A percentile compares a stretch with the other conserved stretches of the same genome.
Conservation (phyloP, 106 monocot genomes). For the Phalaenopsis aphrodite region DNA sequence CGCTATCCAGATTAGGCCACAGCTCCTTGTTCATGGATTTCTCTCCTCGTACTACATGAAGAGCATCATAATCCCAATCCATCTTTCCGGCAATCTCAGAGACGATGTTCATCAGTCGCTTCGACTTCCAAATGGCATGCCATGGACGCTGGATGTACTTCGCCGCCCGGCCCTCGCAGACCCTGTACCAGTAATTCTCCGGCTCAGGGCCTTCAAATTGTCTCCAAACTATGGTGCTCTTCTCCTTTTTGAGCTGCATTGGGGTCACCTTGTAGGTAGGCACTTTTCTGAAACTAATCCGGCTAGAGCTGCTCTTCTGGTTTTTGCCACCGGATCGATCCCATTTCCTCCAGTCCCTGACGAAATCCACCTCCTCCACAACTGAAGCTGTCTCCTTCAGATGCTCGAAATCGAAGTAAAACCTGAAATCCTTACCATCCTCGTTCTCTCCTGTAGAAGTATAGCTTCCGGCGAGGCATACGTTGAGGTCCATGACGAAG, state of each 20-base stretch:
- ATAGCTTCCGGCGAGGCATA: slow-evolving; percentile 62
- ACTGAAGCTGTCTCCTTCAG: slow-evolving; percentile 70
- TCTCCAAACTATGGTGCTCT: slow-evolving; percentile 72
- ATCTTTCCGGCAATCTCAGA: slow-evolving; percentile 62
- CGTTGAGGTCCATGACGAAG: slow-evolving; percentile 74
- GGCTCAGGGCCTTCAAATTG: slow-evolving; percentile 75
- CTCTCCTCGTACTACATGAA: slow-evolving; percentile 73
- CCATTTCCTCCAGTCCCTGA: slow-evolving; percentile 75
- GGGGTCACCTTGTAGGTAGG: slow-evolving; percentile 57
- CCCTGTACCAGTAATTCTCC: slow-evolving; percentile 89
- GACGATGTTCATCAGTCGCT: slow-evolving; percentile 76
- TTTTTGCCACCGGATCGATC: slow-evolving; percentile 10
- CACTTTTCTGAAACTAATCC: slow-evolving; percentile 12
- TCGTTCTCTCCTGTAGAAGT: slow-evolving; percentile 45
- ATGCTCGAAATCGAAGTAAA: slow-evolving; percentile 96
- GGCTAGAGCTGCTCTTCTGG: not conserved
- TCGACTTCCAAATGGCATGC: slow-evolving; percentile 84
- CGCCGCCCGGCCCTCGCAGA: slow-evolving; percentile 86
- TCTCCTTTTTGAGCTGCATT: slow-evolving; percentile 58
- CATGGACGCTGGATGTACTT: slow-evolving; percentile 77
- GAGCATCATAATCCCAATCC: slow-evolving; percentile 94
- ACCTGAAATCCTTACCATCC: slow-evolving; percentile 85
- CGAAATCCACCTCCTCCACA: slow-evolving; percentile 74
- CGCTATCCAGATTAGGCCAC: slow-evolving; percentile 75
- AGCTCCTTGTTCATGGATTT: slow-evolving; percentile 65